Evolutionary conservation across 208 protist genomes (phyloP).

Genomic region (Trypanosoma mega): DNA sequence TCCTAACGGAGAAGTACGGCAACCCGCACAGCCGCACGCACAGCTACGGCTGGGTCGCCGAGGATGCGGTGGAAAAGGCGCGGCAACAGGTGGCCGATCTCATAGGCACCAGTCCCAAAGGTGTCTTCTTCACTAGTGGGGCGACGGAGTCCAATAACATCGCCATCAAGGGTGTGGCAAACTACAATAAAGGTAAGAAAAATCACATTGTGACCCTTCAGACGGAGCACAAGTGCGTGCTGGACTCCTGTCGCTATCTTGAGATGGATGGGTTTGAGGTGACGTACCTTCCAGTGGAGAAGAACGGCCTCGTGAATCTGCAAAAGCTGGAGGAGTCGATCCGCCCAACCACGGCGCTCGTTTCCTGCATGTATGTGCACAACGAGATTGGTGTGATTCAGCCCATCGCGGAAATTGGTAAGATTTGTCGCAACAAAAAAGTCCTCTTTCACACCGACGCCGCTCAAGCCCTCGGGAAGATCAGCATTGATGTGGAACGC

Average conservation of each 20-base stretch:
- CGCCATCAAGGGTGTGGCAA: constrained; percentile 98
- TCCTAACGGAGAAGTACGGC: constrained; percentile 96
- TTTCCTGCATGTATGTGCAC: constrained; percentile 98
- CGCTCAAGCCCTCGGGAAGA: constrained; percentile 97
- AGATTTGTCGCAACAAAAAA: constrained; percentile 92
- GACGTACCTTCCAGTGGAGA: constrained; percentile 97
- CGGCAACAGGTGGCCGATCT: constrained; percentile 88
- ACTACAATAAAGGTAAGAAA: constrained; percentile 97
- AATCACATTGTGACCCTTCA: constrained; percentile 98
- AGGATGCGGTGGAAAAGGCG: constrained; percentile 95
- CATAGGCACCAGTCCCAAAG: constrained; percentile 96
- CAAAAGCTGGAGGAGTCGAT: constrained; percentile 92
- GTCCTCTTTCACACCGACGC: constrained; percentile 99
- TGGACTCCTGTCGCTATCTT: constrained; percentile 97
- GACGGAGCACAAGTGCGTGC: constrained; percentile 99
- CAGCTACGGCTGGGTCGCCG: constrained; percentile 96
- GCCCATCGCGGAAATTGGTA: constrained; percentile 96
- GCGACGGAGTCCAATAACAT: constrained; percentile 99
- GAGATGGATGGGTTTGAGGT: constrained; percentile 96
- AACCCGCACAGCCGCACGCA: constrained; percentile 99
- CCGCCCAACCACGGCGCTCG: constrained; percentile 93
- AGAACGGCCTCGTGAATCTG: constrained; percentile 97
- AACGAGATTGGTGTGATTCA: constrained; percentile 99
- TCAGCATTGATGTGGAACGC: constrained; percentile 96
- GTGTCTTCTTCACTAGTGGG: constrained; percentile 99